Evolutionary conservation across 2,329 filamentous ascomycete species (phyloP), one percentile per base, ranked within the genome.

Genomic region (Fusarium avenaceum): DNA sequence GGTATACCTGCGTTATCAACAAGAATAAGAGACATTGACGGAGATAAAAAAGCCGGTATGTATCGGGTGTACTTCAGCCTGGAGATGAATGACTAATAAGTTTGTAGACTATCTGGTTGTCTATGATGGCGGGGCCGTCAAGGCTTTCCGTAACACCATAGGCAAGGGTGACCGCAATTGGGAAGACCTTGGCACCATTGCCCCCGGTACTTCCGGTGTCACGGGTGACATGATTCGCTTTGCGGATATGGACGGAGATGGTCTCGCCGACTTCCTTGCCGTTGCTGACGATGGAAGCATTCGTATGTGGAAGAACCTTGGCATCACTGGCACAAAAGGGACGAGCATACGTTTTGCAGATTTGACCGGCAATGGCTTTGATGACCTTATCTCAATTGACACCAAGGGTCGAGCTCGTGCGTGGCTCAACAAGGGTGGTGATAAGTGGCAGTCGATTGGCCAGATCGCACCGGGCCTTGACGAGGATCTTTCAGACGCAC

Each of bases 291-390:
- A 69, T 14, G 65, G 63, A 20, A 67, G 59, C 11, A 67, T 67
- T 17, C 54, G 63, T 6, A 67, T 69, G 63, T 69, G 65, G 65
- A 69, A 64, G 52, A 67, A 69, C 39, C 35, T 60, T 26, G 65
- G 65, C 13, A 59, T 55, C 14, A 8, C 7, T 0, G 56, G 32
- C 10, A 6, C 4, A 10, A 63, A 38, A 13, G 52, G 38, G 13
- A 13, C 33, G 20, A 22, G 32, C 4, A 47, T 64, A 6, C 61
- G 56, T 4, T 32, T 64, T 1, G 56, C 61, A 1, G 61, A 60
- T 8, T 48, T 61, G 7, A 53, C 48, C 2, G 57, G 57, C 4
- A 49, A 63, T 8, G 57, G 61, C 14, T 50, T 63, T 9, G 58
- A 44, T 4, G 20, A 22, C 20, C 20, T 22, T 22, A 22, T 22